Evolutionary conservation across 148 eudicot species (phyloP).

Genomic region (Vaccinium darrowii): DNA sequence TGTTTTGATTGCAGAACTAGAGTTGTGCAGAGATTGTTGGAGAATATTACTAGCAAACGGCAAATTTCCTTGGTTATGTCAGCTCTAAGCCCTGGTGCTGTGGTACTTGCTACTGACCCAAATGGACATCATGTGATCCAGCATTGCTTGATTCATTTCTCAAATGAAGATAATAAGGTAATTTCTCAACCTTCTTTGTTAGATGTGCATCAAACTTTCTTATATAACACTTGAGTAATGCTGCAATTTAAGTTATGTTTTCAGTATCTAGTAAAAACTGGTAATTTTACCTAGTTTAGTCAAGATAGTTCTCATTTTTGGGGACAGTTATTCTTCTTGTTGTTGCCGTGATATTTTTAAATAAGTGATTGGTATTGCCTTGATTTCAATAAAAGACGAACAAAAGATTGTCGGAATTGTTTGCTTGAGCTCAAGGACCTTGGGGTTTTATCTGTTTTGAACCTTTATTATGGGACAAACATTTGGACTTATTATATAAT

Average conservation of each 20-base stretch:
- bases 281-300: neutral
- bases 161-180: constrained; percentile 39
- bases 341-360: neutral
- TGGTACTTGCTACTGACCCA: constrained; percentile 33
- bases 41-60: constrained; percentile 25
- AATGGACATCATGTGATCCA: constrained; percentile 47
- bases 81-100: constrained; percentile 32
- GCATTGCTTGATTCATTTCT: constrained; percentile 34
- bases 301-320: neutral
- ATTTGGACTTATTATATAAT: neutral
- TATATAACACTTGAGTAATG: neutral
- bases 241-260: neutral
- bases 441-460: neutral
- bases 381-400: neutral
- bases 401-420: neutral
- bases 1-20: constrained; percentile 28
- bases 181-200: neutral
- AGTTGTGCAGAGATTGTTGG: constrained; percentile 39
- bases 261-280: neutral
- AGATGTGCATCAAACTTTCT: neutral
- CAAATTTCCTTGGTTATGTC: constrained; percentile 31
- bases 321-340: neutral
- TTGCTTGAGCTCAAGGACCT: neutral
- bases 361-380: neutral
- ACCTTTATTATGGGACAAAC: neutral